Percentiles rank a stretch among this genome's conserved stretches.
Conservation (phyloP, 352 stramenopile genomes). For the Nannochloropsis limnetica region DNA sequence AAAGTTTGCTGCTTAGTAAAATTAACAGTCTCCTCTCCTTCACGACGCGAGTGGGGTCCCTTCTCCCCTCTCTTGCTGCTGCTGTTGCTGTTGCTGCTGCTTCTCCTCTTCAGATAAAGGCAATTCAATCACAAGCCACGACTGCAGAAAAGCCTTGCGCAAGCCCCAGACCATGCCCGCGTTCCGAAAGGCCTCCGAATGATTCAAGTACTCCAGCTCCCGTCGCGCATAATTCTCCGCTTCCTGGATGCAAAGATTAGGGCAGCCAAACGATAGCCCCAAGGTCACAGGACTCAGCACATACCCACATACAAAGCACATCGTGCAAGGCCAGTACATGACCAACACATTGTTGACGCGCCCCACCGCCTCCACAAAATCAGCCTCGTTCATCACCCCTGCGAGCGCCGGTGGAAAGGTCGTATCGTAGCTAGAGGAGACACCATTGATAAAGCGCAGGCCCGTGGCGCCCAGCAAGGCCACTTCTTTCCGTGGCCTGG, state of each 20-base stretch:
- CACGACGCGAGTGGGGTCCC: not conserved
- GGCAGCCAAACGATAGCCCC: not conserved
- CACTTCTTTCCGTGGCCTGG: constrained; percentile 3
- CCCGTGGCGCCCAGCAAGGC: constrained; percentile 24
- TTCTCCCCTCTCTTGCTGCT: not conserved
- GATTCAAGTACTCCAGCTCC: constrained; percentile 31
- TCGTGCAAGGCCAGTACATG: constrained; percentile 30
- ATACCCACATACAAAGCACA: constrained; percentile 21
- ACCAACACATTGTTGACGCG: not conserved
- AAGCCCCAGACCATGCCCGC: not conserved
- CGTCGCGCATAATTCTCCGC: not conserved
- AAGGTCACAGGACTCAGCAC: constrained; percentile 3
- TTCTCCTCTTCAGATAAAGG: not conserved
- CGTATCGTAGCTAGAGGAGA: not conserved
- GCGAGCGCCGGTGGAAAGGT: not conserved
- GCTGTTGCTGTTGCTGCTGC: not conserved
- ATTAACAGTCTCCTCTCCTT: not conserved
- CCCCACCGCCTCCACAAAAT: constrained; percentile 24
- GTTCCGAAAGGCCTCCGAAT: not conserved
- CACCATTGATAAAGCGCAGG: constrained; percentile 30
- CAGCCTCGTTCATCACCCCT: not conserved
- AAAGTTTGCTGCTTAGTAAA: not conserved
- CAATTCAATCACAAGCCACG: constrained; percentile 28
- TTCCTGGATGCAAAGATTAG: not conserved
- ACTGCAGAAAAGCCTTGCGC: constrained; percentile 22